Base-by-base conservation (phyloP, 2,329 filamentous ascomycete species). In the Penicillium sp. region DNA sequence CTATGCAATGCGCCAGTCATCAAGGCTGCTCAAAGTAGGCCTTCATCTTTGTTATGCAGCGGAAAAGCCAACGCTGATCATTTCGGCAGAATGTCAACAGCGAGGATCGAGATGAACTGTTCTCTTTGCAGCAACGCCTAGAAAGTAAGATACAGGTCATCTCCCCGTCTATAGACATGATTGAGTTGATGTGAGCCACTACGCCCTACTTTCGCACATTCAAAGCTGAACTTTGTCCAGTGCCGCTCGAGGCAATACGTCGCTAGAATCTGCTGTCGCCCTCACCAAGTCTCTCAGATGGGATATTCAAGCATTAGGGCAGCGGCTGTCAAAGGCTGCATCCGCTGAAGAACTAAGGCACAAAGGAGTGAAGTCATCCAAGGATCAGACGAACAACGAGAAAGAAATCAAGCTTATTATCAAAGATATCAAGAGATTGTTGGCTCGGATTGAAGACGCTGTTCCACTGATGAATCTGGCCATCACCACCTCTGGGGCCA, bases 401-500 rank as follows among this genome's bases (percentile, higher is more conserved):
- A 69, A 75, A 2, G 84, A 92, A 62, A 75, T 95, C 18, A 77
- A 80, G 44, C 72, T 75, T 33, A 87, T 97, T 55, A 82, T 92
- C 44, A 65, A 73, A 10, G 87, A 91, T 38, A 92, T 95, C 63
- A 88, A 84, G 64, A 77, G 74, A 11, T 73, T 99, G 2, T 78
- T 97, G 2, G 73, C 75, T 10, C 82, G 86, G 8, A 95, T 99
- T 54, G 92, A 97, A 67, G 86, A 93, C 68, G 88, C 92, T 11
- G 89, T 97, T 10, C 92, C 92, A 0, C 76, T 95, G 3, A 86
- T 99, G 66, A 95, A 93, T 61, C 78, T 99, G 25, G 93, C 93
- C 47, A 95, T 99, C 57, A 93, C 89, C 1, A 92, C 91, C 0
- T 96, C 92, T 1, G 93, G 93, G 0, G 90, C 92, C 48, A 95